Conservation (phyloP, 2,329 filamentous ascomycete species). For the Pseudogymnoascus sp. region DNA sequence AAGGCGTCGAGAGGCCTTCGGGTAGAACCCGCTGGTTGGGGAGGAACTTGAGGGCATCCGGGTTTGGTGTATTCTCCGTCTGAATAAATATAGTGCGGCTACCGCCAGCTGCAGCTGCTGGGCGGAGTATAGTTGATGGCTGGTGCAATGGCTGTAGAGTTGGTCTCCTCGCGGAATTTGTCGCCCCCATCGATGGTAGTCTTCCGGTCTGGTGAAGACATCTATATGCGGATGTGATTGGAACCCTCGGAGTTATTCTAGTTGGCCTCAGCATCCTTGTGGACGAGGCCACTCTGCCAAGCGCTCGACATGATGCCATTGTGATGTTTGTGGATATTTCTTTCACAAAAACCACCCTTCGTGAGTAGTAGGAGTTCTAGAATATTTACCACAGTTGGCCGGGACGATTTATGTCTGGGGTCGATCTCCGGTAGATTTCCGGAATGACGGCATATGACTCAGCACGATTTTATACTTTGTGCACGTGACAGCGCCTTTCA, state of each 20-base stretch:
- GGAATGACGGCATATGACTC: constrained; percentile 2
- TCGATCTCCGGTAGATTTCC: background rate
- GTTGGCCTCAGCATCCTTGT: background rate
- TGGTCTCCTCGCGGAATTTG: constrained; percentile 37
- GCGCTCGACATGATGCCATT: constrained; percentile 1
- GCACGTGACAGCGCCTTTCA: background rate
- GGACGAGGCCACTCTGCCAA: background rate
- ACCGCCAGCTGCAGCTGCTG: constrained; percentile 31
- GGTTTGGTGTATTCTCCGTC: constrained; percentile 87
- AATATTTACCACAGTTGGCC: background rate
- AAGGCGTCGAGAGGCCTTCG: constrained; percentile 59
- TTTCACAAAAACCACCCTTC: background rate
- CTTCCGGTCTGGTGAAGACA: constrained; percentile 35
- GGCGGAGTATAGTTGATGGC: constrained; percentile 31
- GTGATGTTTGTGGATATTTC: background rate
- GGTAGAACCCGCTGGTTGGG: constrained; percentile 84
- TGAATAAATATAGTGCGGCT: constrained; percentile 90
- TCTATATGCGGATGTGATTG: constrained; percentile 26
- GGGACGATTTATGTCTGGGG: background rate
- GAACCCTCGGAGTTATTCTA: background rate
- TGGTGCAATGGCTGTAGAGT: constrained; percentile 34
- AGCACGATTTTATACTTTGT: background rate
- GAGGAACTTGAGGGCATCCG: constrained; percentile 93
- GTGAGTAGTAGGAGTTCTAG: background rate
- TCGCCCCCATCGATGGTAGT: constrained; percentile 38